phyloP scores from a whole-genome alignment of 768 basidiomycete species.

The Vararia minispora region DNA sequence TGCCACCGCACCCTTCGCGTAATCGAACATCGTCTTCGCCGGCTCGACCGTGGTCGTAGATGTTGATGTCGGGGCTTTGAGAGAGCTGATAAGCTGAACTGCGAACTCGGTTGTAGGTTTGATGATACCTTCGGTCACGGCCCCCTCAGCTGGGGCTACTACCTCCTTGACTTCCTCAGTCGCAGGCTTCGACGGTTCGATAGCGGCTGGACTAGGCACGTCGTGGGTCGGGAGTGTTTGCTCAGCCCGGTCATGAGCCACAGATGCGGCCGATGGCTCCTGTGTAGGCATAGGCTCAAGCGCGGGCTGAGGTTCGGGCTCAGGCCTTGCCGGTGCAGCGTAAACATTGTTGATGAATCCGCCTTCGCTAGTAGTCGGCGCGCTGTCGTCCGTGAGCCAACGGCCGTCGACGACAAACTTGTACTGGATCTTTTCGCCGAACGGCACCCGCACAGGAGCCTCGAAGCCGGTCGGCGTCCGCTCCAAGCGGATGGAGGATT shows the following conservation, averaged over 20 bases:
- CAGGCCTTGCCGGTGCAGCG: conserved; percentile 13
- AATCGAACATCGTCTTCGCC: background rate
- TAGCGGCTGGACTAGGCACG: background rate
- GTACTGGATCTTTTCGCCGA: conserved; percentile 19
- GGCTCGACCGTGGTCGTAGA: background rate
- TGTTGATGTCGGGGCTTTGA: background rate
- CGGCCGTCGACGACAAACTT: conserved; percentile 26
- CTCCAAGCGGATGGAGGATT: conserved; percentile 18
- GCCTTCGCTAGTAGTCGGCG: conserved; percentile 19
- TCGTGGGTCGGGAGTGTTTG: background rate
- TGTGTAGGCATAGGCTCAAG: conserved; percentile 2
- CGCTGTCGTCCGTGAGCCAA: conserved; percentile 19
- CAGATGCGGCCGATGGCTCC: background rate
- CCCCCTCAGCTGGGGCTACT: background rate
- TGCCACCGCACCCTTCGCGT: background rate
- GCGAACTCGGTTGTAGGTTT: conserved; percentile 5
- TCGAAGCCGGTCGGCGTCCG: conserved; percentile 20
- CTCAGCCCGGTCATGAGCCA: conserved; percentile 2
- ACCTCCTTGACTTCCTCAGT: conserved; percentile 1
- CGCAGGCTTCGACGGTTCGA: too few species aligned
- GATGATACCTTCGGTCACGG: conserved; percentile 4
- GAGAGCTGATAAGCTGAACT: background rate
- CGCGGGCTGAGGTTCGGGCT: conserved; percentile 2
- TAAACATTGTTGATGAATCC: conserved; percentile 25
- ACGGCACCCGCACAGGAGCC: conserved; percentile 17